Evolutionary conservation across 106 monocot genomes (phyloP).

Genomic region (Chionographis japonica): DNA sequence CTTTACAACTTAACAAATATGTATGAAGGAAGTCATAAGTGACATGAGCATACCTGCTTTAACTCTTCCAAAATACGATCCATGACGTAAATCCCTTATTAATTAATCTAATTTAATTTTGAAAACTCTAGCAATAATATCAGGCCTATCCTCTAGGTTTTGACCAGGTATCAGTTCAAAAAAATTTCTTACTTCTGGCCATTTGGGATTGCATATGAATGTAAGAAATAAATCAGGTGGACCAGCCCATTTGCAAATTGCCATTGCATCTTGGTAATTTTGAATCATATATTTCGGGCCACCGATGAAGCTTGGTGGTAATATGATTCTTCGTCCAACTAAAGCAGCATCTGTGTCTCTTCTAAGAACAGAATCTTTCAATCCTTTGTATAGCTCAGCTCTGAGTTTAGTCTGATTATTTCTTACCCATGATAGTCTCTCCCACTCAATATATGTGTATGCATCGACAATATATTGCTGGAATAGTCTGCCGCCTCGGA

Average conservation of each 20-base stretch:
- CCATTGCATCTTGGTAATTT: slow-evolving; percentile 35
- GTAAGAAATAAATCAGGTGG: slow-evolving; percentile 15
- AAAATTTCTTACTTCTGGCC: slow-evolving; percentile 10
- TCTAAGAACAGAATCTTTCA: background rate
- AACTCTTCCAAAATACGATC: slow-evolving; percentile 3
- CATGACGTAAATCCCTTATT: slow-evolving; percentile 6
- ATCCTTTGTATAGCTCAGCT: slow-evolving; percentile 6
- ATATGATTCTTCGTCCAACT: slow-evolving; percentile 8
- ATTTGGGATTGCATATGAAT: slow-evolving; percentile 26
- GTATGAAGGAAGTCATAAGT: background rate
- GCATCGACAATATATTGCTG: no score
- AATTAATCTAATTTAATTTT: slow-evolving; percentile 18
- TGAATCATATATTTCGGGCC: slow-evolving; percentile 17
- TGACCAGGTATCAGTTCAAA: background rate
- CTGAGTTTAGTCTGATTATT: slow-evolving; percentile 8
- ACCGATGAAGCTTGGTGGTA: slow-evolving; percentile 17
- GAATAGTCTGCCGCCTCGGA: no score
- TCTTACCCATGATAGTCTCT: no score
- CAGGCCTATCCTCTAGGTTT: slow-evolving; percentile 10
- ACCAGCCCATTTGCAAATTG: slow-evolving; percentile 10
- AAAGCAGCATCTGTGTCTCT: background rate
- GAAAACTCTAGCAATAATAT: slow-evolving; percentile 17
- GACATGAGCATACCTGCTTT: slow-evolving; percentile 4
- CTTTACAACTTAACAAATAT: background rate
- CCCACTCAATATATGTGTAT: no score